Evolutionary conservation across 176 grass and related monocot genomes (phyloP), one percentile per base, ranked within the genome.

Genomic region (Carex myosuroides): DNA sequence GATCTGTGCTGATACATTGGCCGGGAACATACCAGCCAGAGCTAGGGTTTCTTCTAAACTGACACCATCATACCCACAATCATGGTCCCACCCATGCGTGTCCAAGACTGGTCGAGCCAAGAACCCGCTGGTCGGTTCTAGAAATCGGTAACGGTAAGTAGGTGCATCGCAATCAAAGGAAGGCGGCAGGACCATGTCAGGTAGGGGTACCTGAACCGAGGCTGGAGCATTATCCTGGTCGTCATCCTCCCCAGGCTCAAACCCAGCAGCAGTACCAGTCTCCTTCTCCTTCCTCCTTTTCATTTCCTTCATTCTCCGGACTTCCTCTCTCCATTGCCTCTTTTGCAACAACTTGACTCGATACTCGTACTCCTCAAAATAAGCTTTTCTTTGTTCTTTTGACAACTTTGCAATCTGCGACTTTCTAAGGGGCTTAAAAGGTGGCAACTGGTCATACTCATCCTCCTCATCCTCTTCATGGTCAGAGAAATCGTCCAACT

Each of bases 331-430:
- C 96, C 93, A 91, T 73, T 99, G 96, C 79, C 95, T 99, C 89
- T 99, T 99, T 80, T 95, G 91, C 63, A 99, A 82, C 85, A 99
- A 89, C 60, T 99, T 99, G 61, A 95, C 93, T 39, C 96, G 92
- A 85, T 99, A 99, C 76, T 99, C 96, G 13, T 99, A 99, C 81
- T 99, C 96, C 60, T 99, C 93, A 84, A 99, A 95, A 87, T 99
- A 99, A 26, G 88, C 93, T 83, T 86, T 92, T 81, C 86, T 92
- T 89, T 99, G 93, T 26, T 95, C 91, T 62, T 94, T 94, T 5
- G 93, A 89, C 41, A 99, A 91, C 85, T 86, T 99, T 11, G 63
- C 84, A 89, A 99, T 86, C 80, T 99, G 93, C 77, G 91, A 35
- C 89, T 95, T 99, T 46, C 84, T 95, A 69, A 99, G 85, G 24